Conservation (phyloP, 2,329 filamentous ascomycete genomes). For the Aspergillus arachidicola region DNA sequence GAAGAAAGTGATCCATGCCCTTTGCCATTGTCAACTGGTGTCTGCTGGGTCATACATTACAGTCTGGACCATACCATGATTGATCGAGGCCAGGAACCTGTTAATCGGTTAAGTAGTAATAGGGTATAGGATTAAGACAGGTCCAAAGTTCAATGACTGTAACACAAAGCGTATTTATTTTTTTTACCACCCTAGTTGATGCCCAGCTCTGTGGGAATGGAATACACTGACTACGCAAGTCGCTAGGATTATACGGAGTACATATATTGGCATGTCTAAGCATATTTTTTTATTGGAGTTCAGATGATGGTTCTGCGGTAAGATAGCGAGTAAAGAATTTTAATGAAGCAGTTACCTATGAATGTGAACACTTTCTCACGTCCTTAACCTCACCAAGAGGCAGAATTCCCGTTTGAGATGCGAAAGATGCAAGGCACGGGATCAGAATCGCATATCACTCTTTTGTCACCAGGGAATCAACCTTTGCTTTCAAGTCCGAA, state of each 20-base stretch:
- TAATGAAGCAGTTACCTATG: no score
- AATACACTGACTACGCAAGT: not conserved
- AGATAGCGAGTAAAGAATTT: no score
- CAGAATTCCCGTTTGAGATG: not conserved
- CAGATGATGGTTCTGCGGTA: not conserved
- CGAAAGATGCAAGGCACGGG: not conserved
- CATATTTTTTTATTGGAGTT: not conserved
- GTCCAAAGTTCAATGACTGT: no score
- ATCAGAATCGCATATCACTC: not conserved
- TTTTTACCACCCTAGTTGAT: not conserved
- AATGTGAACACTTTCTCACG: no score
- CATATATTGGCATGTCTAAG: not conserved
- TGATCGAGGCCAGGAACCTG: not conserved
- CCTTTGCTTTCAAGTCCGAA: not conserved
- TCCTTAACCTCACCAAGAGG: no score
- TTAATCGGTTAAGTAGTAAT: not conserved
- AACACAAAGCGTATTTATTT: no score
- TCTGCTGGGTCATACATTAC: not conserved
- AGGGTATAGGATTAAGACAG: no score
- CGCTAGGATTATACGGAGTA: not conserved
- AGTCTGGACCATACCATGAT: not conserved
- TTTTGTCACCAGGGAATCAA: not conserved
- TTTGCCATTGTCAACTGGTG: not conserved
- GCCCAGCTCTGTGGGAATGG: not conserved
- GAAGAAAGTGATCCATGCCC: not conserved